A percentile compares a stretch with the other conserved stretches of the same genome.
Conservation (phyloP, 352 stramenopile genomes). For the Phytophthora nicotianae region DNA sequence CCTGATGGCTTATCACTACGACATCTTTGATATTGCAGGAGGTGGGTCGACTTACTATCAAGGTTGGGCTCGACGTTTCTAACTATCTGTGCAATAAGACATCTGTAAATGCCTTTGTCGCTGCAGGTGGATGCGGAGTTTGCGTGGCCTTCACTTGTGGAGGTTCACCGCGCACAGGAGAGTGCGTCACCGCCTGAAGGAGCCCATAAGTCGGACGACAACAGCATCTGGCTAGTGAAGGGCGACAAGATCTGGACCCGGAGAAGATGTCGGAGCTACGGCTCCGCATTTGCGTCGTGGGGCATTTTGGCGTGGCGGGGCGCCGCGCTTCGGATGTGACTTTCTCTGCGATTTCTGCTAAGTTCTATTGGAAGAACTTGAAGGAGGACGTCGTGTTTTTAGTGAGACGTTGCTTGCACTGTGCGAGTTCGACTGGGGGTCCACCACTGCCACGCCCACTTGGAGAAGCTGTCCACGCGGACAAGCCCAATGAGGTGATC, state of each 20-base stretch:
- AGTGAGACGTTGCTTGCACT: not conserved
- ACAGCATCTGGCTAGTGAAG: too few species aligned
- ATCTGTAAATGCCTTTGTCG: not conserved
- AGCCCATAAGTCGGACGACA: too few species aligned
- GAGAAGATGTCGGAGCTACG: not conserved
- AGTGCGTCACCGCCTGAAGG: too few species aligned
- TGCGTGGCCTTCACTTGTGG: slow-evolving; percentile 2
- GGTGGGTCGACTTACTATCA: not conserved
- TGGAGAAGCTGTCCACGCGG: not conserved
- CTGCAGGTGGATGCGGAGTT: not conserved
- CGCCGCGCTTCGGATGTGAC: slow-evolving; percentile 10
- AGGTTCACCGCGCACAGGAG: too few species aligned
- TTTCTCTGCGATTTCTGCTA: not conserved
- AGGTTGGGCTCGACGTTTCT: not conserved
- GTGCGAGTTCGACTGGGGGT: not conserved
- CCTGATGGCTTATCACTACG: slow-evolving; percentile 8
- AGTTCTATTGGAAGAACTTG: not conserved
- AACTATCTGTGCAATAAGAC: not conserved
- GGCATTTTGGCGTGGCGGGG: slow-evolving; percentile 26
- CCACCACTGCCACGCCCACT: not conserved
- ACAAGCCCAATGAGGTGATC: not conserved
- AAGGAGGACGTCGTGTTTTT: not conserved
- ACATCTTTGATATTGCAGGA: slow-evolving; percentile 3
- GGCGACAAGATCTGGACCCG: not conserved
- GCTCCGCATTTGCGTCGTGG: slow-evolving; percentile 25